phyloP scores from a whole-genome alignment of 495 filamentous ascomycete species.

The Pseudevernia furfuracea region DNA sequence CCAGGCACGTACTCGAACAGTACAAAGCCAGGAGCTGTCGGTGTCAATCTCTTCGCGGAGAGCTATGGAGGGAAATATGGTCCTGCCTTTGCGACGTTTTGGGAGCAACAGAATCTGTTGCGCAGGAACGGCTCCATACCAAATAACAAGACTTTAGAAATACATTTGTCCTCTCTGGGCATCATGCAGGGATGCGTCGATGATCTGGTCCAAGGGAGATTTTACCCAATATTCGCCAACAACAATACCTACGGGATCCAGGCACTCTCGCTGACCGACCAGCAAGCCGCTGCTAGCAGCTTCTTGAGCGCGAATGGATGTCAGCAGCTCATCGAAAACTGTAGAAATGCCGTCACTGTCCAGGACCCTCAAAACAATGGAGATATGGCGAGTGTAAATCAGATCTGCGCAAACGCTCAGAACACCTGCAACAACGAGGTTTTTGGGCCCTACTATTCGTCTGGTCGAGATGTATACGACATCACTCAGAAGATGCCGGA shows the following conservation, averaged over 20 bases:
- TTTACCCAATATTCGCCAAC: constrained; percentile 35
- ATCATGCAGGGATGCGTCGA: constrained; percentile 42
- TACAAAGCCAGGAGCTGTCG: constrained; percentile 33
- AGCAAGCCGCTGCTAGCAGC: constrained; percentile 32
- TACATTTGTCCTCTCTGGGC: constrained; percentile 35
- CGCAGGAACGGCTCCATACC: constrained; percentile 31
- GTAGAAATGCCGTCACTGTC: constrained; percentile 36
- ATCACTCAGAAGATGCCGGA: constrained; percentile 29
- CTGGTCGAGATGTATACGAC: constrained; percentile 37
- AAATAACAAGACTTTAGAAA: constrained; percentile 34
- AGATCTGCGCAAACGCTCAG: constrained; percentile 39
- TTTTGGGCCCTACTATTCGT: constrained; percentile 38
- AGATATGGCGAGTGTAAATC: constrained; percentile 40
- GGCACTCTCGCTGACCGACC: constrained; percentile 31
- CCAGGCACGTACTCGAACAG: constrained; percentile 38
- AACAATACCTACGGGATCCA: constrained; percentile 41
- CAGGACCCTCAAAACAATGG: constrained; percentile 42
- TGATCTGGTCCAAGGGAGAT: constrained; percentile 31
- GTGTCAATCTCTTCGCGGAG: constrained; percentile 40
- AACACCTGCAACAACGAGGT: constrained; percentile 41
- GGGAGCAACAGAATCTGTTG: constrained; percentile 37
- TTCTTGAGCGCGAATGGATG: constrained; percentile 46
- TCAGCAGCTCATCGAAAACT: constrained; percentile 43
- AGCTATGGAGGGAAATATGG: constrained; percentile 45
- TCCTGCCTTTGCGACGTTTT: constrained; percentile 38